These are phyloP conservation scores for Cadophora sp. DNA, from an alignment of 2,329 filamentous ascomycete species.

Conservation along the genomic window DNA sequence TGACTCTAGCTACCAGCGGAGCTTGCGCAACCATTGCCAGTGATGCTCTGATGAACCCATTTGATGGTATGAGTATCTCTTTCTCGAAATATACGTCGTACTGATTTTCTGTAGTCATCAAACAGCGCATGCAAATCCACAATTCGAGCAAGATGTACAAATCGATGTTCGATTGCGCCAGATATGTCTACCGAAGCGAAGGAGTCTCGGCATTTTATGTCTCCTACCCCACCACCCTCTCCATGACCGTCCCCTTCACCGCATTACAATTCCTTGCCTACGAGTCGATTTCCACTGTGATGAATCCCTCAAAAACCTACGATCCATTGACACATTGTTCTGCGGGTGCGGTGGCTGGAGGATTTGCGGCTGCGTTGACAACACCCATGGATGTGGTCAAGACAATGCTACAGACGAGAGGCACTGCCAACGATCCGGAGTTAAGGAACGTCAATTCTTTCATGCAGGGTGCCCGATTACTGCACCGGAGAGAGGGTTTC, in stretches of 20 bases:
- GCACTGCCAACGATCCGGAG: conserved; percentile 80
- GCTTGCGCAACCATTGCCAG: conserved; percentile 95
- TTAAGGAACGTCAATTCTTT: conserved; percentile 50
- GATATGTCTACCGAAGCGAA: conserved; percentile 85
- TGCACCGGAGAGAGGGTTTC: conserved; percentile 78
- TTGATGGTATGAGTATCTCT: conserved; percentile 72
- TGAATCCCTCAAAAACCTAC: conserved; percentile 87
- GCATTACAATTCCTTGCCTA: conserved; percentile 97
- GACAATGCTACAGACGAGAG: conserved; percentile 93
- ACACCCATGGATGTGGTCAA: conserved; percentile 99
- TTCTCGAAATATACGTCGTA: conserved; percentile 3
- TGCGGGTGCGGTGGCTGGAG: conserved; percentile 90
- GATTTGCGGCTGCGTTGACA: conserved; percentile 90
- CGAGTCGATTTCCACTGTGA: conserved; percentile 91
- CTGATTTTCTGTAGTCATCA: conserved; percentile 74
- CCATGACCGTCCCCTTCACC: conserved; percentile 98
- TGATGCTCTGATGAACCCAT: conserved; percentile 99
- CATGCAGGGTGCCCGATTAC: conserved; percentile 39
- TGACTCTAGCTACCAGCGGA: conserved; percentile 78
- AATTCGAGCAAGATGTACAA: conserved; percentile 88
- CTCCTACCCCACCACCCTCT: conserved; percentile 96
- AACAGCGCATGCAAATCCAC: conserved; percentile 98
- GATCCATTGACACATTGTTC: conserved; percentile 94
- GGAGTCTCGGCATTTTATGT: conserved; percentile 94
- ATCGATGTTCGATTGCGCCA: conserved; percentile 85